These are phyloP conservation scores for Begonia masoniana DNA, from an alignment of 306 rosid species.

Conservation along the genomic window DNA sequence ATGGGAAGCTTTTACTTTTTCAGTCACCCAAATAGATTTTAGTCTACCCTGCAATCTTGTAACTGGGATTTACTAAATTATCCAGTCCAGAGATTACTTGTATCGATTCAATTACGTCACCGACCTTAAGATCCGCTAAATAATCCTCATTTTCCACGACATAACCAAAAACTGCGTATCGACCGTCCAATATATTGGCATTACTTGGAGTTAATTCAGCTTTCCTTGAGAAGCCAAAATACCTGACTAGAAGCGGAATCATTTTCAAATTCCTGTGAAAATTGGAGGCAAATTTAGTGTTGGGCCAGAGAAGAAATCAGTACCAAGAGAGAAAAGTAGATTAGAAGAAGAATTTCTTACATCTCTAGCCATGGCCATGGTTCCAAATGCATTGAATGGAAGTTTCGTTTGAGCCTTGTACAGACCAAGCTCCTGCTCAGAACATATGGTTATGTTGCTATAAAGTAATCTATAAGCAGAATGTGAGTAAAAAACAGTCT, in stretches of 20 bases:
- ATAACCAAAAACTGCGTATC: slow-evolving; percentile 83
- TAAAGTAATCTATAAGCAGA: too few species aligned
- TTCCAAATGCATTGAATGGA: slow-evolving; percentile 96
- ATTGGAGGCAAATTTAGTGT: too few species aligned
- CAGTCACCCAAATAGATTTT: too few species aligned
- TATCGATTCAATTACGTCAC: slow-evolving; percentile 86
- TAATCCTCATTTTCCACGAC: slow-evolving; percentile 65
- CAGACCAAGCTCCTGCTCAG: slow-evolving; percentile 76
- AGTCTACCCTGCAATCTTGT: slow-evolving; percentile 75
- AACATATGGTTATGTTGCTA: neutral
- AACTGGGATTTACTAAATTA: slow-evolving; percentile 80
- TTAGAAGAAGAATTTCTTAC: slow-evolving; percentile 24
- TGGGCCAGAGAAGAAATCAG: slow-evolving; percentile 24
- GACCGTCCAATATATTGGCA: slow-evolving; percentile 88
- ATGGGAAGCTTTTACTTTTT: too few species aligned
- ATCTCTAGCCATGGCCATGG: slow-evolving; percentile 99
- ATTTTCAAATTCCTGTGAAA: slow-evolving; percentile 70
- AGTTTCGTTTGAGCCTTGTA: slow-evolving; percentile 97
- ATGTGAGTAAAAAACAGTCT: too few species aligned
- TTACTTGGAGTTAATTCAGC: slow-evolving; percentile 95
- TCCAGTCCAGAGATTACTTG: slow-evolving; percentile 83
- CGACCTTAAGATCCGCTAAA: slow-evolving; percentile 90
- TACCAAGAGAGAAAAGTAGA: neutral
- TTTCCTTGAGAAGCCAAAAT: slow-evolving; percentile 94
- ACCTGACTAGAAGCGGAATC: slow-evolving; percentile 88